phyloP scores from a whole-genome alignment of 208 protist genomes.

The Acanthamoeba lenticulata region DNA sequence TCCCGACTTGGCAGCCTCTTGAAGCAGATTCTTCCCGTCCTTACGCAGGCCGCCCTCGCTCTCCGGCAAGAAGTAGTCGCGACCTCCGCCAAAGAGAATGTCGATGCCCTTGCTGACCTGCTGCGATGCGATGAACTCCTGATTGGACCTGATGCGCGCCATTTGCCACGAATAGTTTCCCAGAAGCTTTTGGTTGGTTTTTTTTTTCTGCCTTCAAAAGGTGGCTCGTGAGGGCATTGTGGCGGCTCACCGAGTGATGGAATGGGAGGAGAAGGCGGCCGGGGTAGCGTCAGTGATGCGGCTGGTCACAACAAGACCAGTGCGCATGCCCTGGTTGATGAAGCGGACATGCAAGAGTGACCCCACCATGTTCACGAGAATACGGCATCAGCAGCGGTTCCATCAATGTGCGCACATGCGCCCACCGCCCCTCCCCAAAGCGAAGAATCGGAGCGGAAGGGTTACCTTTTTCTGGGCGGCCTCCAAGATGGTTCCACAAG shows the following conservation, averaged over 20 bases:
- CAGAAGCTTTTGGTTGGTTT: background rate
- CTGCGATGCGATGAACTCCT: conserved; percentile 75
- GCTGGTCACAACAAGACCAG: conserved; percentile 75
- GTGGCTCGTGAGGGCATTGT: background rate
- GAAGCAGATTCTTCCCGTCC: conserved; percentile 2
- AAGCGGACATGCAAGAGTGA: too few relatives aligned
- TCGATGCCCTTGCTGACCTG: conserved; percentile 62
- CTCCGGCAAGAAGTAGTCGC: conserved; percentile 34
- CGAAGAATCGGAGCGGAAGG: background rate
- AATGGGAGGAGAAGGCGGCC: conserved; percentile 18
- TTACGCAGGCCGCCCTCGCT: conserved; percentile 1
- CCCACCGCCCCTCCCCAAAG: background rate
- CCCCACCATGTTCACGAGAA: too few relatives aligned
- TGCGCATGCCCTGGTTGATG: conserved; percentile 49
- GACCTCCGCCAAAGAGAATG: conserved; percentile 78
- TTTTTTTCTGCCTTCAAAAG: too few relatives aligned
- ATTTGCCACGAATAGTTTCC: background rate
- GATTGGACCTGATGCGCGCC: background rate
- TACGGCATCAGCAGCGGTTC: too few relatives aligned
- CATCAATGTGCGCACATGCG: too few relatives aligned
- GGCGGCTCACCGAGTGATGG: background rate
- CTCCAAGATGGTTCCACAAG: conserved; percentile 76
- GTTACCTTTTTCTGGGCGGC: conserved; percentile 57
- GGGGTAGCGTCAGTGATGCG: conserved; percentile 78
- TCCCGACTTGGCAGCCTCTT: background rate